A percentile compares a stretch with the other conserved stretches of the same genome.
Conservation (phyloP, 1,139 yeast genomes). For the Saccharomycopsis hybrid region DNA sequence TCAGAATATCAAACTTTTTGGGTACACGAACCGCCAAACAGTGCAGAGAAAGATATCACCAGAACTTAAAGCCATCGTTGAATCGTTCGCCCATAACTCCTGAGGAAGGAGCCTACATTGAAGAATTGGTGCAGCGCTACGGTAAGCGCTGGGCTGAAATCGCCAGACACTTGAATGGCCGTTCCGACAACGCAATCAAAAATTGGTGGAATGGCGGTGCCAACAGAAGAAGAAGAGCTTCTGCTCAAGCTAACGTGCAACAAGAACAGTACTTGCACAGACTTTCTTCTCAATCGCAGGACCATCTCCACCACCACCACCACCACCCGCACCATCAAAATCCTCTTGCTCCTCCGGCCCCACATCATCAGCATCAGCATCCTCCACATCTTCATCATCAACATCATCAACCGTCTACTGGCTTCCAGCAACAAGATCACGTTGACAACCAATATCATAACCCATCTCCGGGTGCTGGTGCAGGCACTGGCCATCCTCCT, state of each 20-base stretch:
- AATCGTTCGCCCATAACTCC: slow-evolving; percentile 77
- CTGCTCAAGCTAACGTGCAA: slow-evolving; percentile 23
- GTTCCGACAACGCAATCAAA: slow-evolving; percentile 86
- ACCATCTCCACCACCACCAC: no score
- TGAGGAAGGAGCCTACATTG: slow-evolving; percentile 80
- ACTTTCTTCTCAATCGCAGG: slow-evolving; percentile 13
- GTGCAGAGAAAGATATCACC: slow-evolving; percentile 88
- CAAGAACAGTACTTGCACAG: slow-evolving; percentile 19
- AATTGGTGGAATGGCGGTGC: slow-evolving; percentile 98
- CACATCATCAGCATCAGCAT: slow-evolving; percentile 17
- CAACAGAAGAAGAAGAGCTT: slow-evolving; percentile 61
- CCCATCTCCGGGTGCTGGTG: background rate
- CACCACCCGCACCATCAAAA: background rate
- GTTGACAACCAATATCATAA: background rate
- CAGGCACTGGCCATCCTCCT: background rate
- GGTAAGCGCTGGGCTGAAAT: slow-evolving; percentile 96
- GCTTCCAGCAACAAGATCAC: background rate
- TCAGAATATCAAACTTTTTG: slow-evolving; percentile 66
- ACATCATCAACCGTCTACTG: background rate
- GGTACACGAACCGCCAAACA: slow-evolving; percentile 85
- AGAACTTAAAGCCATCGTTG: slow-evolving; percentile 77
- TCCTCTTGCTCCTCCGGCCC: background rate
- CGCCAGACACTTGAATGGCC: slow-evolving; percentile 78
- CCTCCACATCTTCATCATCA: background rate
- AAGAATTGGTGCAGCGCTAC: slow-evolving; percentile 66